Conservation (phyloP, 495 filamentous ascomycete genomes). For the Cercophora sp. region DNA sequence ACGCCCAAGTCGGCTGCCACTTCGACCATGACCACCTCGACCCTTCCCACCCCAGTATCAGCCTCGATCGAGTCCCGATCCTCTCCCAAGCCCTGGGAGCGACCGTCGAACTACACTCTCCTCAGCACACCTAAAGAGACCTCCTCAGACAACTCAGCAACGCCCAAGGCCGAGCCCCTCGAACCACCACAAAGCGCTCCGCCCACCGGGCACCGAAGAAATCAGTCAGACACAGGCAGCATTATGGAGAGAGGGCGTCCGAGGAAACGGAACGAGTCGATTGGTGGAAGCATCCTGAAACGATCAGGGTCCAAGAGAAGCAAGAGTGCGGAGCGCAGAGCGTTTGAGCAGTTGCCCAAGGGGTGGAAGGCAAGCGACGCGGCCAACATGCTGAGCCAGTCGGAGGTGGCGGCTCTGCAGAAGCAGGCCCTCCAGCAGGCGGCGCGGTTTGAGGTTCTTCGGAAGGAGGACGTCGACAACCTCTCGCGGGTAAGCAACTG, state of each 20-base stretch:
- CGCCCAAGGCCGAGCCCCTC: slow-evolving; percentile 30
- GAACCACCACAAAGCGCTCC: slow-evolving; percentile 29
- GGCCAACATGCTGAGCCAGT: slow-evolving; percentile 36
- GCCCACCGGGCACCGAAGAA: slow-evolving; percentile 34
- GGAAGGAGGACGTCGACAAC: slow-evolving; percentile 60
- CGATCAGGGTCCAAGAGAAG: slow-evolving; percentile 35
- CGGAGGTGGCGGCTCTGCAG: slow-evolving; percentile 52
- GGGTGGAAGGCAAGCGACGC: slow-evolving; percentile 55
- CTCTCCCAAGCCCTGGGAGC: background rate
- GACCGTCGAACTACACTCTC: background rate
- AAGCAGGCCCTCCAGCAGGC: slow-evolving; percentile 63
- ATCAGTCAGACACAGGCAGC: slow-evolving; percentile 54
- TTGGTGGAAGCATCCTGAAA: slow-evolving; percentile 29
- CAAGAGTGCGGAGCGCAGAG: slow-evolving; percentile 44
- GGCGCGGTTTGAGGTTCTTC: slow-evolving; percentile 63
- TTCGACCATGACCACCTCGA: slow-evolving; percentile 38
- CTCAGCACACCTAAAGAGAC: slow-evolving; percentile 23
- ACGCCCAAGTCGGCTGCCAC: slow-evolving; percentile 40
- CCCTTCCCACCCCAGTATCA: slow-evolving; percentile 44
- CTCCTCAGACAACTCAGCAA: slow-evolving; percentile 18
- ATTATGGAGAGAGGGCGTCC: slow-evolving; percentile 59
- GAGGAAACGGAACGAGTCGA: slow-evolving; percentile 40
- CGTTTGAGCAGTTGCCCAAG: slow-evolving; percentile 53
- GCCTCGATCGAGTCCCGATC: slow-evolving; percentile 26
- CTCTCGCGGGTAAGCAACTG: slow-evolving; percentile 51